A percentile compares a stretch with the other conserved stretches of the same genome.
Conservation (phyloP, 1,284 basidiomycete species). For the Microbotryomycetes sp. region DNA sequence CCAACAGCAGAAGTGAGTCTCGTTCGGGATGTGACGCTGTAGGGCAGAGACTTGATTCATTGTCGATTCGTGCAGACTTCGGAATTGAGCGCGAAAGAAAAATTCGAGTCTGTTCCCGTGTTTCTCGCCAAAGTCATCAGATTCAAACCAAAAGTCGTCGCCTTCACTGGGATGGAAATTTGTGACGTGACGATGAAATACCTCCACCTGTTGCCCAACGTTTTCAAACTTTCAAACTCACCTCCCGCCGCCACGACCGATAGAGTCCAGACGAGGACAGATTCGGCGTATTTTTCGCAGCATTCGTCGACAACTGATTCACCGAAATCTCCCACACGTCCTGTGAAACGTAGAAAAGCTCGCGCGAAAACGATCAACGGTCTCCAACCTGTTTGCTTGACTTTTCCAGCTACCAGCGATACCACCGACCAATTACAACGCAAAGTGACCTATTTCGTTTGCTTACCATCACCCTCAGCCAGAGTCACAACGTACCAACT, state of each 20-base stretch:
- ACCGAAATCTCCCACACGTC: no score
- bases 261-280: no score
- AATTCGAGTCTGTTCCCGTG: background rate
- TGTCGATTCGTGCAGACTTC: no score
- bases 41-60: no score
- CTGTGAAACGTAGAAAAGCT: background rate
- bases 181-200: background rate
- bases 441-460: background rate
- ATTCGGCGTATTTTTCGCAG: no score
- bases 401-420: no score
- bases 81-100: background rate
- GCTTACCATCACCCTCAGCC: background rate
- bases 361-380: background rate
- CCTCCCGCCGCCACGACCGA: no score
- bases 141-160: background rate
- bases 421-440: background rate
- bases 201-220: background rate
- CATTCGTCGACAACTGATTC: no score
- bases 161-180: background rate
- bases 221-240: no score
- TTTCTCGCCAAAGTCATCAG: background rate
- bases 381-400: background rate
- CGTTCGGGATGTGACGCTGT: no score
- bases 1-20: conserved; percentile 18
- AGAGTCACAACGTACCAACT: background rate